These are phyloP conservation scores for Calendula officinalis DNA, from an alignment of 129 eudicot species.

Conservation along the genomic window DNA sequence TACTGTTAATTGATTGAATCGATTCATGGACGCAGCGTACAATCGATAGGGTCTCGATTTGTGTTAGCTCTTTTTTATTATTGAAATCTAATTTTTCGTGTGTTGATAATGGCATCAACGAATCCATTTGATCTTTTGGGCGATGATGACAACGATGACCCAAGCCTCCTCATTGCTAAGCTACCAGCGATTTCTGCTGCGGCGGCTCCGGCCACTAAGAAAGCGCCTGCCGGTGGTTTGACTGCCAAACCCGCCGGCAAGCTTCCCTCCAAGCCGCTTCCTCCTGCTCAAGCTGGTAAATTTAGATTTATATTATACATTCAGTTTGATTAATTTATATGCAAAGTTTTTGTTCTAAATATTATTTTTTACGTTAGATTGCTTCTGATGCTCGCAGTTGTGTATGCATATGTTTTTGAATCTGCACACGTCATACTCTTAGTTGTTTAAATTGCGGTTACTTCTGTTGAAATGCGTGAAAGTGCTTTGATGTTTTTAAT, in stretches of 20 bases:
- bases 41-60: conserved; percentile 10
- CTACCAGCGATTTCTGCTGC: conserved; percentile 34
- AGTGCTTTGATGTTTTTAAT: too few species aligned
- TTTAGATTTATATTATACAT: neutral
- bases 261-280: conserved; percentile 75
- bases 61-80: neutral
- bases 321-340: neutral
- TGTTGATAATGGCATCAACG: conserved; percentile 50
- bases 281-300: conserved; percentile 84
- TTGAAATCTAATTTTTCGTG: neutral
- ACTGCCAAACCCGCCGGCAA: conserved; percentile 47
- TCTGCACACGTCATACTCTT: neutral
- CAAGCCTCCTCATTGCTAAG: conserved; percentile 42
- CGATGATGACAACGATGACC: conserved; percentile 74
- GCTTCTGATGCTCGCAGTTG: too few species aligned
- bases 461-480: neutral
- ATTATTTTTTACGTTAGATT: too few species aligned
- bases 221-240: conserved; percentile 23
- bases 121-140: conserved; percentile 68
- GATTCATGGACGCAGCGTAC: conserved; percentile 21
- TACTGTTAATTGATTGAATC: neutral
- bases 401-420: neutral
- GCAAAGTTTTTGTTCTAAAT: neutral
- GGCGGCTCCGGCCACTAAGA: conserved; percentile 25
- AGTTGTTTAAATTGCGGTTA: too few species aligned